Evolutionary conservation across 176 grass and related monocot genomes (phyloP).

Genomic region (Pontederia paniculata): DNA sequence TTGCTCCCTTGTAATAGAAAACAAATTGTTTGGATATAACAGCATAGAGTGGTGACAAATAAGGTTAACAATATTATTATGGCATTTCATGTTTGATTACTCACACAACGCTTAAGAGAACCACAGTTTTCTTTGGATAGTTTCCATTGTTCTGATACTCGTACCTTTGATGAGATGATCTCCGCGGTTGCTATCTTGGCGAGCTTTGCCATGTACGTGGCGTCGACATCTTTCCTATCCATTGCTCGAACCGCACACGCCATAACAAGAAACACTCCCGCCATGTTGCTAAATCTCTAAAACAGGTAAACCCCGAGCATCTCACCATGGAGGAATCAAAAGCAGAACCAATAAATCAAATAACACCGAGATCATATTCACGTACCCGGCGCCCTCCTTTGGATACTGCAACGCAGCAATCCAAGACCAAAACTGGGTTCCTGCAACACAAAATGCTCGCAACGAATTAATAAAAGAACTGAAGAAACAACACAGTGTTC

Average conservation of each 20-base stretch:
- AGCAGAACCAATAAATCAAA: not conserved
- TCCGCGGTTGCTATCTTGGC: constrained; percentile 76
- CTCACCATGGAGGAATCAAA: not conserved
- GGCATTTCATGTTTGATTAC: not conserved
- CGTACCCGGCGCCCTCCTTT: constrained; percentile 57
- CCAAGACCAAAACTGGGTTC: constrained; percentile 72
- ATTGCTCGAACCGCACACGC: constrained; percentile 60
- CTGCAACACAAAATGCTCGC: constrained; percentile 21
- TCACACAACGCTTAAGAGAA: too few species aligned
- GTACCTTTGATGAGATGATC: constrained; percentile 90
- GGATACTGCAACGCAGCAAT: constrained; percentile 63
- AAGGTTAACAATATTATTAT: too few species aligned
- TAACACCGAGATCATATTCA: not conserved
- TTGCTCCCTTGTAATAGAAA: too few species aligned
- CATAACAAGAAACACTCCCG: constrained; percentile 90
- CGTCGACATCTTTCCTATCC: constrained; percentile 32
- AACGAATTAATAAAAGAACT: constrained; percentile 4
- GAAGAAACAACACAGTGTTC: constrained; percentile 3
- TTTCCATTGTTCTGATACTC: not conserved
- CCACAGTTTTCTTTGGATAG: not conserved
- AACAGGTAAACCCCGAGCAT: constrained; percentile 8
- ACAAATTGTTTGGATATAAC: too few species aligned
- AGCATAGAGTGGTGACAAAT: too few species aligned
- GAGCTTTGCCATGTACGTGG: constrained; percentile 48
- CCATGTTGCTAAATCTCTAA: constrained; percentile 86